These are phyloP conservation scores for Solanum arcanum DNA, from an alignment of 257 asterid genomes.

Conservation along the genomic window DNA sequence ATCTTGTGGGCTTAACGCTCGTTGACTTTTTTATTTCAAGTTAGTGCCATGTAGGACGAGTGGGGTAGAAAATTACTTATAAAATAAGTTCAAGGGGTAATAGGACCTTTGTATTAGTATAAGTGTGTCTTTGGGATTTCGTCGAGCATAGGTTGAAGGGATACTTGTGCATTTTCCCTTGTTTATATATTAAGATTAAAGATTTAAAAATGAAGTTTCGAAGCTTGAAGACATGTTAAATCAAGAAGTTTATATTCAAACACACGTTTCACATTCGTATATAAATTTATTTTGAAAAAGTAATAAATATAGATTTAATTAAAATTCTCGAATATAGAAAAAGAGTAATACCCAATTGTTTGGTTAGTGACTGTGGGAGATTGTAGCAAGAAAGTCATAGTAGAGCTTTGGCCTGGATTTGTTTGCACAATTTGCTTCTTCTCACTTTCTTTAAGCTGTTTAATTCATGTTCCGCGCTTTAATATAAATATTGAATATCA, in stretches of 20 bases:
- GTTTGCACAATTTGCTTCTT: not conserved
- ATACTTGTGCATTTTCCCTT: no score
- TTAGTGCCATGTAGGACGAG: no score
- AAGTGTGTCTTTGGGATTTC: no score
- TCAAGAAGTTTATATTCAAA: not conserved
- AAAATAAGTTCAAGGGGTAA: no score
- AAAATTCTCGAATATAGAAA: not conserved
- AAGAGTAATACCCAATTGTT: conserved; percentile 24
- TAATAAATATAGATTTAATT: not conserved
- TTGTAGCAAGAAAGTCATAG: not conserved
- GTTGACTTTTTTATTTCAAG: no score
- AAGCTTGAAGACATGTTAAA: not conserved
- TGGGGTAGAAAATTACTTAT: no score
- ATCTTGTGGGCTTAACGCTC: no score
- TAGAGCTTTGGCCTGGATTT: conserved; percentile 3
- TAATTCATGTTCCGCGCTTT: not conserved
- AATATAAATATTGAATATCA: no score
- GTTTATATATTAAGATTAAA: not conserved
- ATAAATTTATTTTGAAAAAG: no score
- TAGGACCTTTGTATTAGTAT: no score
- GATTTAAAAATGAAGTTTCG: not conserved
- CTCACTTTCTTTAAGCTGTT: not conserved
- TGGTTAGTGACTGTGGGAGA: conserved; percentile 7
- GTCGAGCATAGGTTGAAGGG: no score
- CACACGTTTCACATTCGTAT: not conserved